Base-by-base conservation (phyloP, 2,329 filamentous ascomycete genomes). In the Purpureocillium takamizusanense region DNA sequence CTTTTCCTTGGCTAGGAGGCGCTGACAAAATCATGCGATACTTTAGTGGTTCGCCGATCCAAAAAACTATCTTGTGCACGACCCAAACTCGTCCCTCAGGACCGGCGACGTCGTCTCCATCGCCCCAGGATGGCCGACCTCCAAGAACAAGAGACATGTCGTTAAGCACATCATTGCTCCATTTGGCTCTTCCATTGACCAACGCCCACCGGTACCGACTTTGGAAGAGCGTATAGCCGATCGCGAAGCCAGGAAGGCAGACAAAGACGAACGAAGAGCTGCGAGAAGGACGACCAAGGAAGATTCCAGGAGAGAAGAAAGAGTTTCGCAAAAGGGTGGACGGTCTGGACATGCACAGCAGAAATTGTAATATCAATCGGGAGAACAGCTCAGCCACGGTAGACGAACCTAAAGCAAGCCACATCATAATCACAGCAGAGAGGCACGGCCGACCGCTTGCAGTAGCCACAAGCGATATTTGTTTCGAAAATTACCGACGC, bases 31-130 rank as follows among this genome's bases (percentile, higher is more conserved):
- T 16, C 27, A 16, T 7, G 16, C 23, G 17, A 4, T 18, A 9
- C 13, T 7, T 11, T 72, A 65, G 63, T 63, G 56, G 65, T 89
- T 83, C 59, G 73, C 79, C 51, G 65, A 72, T 33, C 74, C 76
- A 16, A 67, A 72, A 46, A 73, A 77, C 47, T 73, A 82, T 55
- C 76, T 90, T 23, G 84, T 89, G 29, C 83, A 87, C 66, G 86
- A 92, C 60, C 86, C 86, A 21, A 77, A 76, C 58, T 75, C 78
- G 49, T 87, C 83, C 18, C 72, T 88, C 29, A 72, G 79, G 41
- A 73, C 74, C 36, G 86, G 86, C 54, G 86, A 92, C 57, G 76
- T 90, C 3, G 76, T 92, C 21, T 72, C 78, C 45, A 84, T 90
- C 50, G 67, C 70, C 7, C 71, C 78, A 5, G 80, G 79, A 40